A percentile compares a stretch with the other conserved stretches of the same genome.
These are phyloP conservation scores for Saccharomyces hybrid DNA, from an alignment of 1,139 yeast species.

Conservation along the genomic window DNA sequence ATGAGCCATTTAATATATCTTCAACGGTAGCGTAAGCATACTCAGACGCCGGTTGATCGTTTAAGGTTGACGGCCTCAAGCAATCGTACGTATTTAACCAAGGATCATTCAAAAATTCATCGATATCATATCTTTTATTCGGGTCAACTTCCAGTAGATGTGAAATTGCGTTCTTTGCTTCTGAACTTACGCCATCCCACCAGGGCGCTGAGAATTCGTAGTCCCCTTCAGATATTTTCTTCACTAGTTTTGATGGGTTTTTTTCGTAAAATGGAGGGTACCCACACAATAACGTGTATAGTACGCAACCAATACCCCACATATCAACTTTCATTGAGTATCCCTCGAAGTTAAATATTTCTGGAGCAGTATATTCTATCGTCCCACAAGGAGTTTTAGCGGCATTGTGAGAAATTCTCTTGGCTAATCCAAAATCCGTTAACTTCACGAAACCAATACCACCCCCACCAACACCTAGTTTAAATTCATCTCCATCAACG, in stretches of 20 bases:
- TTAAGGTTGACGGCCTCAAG: background rate
- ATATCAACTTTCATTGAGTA: constrained; percentile 89
- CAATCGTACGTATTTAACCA: constrained; percentile 41
- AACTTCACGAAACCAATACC: constrained; percentile 78
- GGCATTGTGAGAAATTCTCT: constrained; percentile 53
- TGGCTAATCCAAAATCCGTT: constrained; percentile 91
- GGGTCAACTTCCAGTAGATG: constrained; percentile 75
- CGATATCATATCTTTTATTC: constrained; percentile 58
- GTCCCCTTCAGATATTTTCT: constrained; percentile 71
- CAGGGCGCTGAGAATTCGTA: constrained; percentile 74
- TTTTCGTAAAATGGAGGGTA: constrained; percentile 96
- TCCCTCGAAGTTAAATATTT: constrained; percentile 60
- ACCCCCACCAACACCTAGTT: constrained; percentile 77
- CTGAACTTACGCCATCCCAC: constrained; percentile 82
- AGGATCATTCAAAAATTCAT: constrained; percentile 68
- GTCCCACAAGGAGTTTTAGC: constrained; percentile 86
- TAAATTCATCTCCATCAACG: constrained; percentile 82
- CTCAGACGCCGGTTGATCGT: background rate
- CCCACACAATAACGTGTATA: constrained; percentile 84
- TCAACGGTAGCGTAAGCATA: background rate
- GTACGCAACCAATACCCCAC: constrained; percentile 93
- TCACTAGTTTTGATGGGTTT: constrained; percentile 39
- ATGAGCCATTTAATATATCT: background rate
- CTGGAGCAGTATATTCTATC: constrained; percentile 89
- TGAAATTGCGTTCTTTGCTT: constrained; percentile 66